Conservation (phyloP, 2,329 filamentous ascomycete species). For the Neodidymelliopsis sp. region DNA sequence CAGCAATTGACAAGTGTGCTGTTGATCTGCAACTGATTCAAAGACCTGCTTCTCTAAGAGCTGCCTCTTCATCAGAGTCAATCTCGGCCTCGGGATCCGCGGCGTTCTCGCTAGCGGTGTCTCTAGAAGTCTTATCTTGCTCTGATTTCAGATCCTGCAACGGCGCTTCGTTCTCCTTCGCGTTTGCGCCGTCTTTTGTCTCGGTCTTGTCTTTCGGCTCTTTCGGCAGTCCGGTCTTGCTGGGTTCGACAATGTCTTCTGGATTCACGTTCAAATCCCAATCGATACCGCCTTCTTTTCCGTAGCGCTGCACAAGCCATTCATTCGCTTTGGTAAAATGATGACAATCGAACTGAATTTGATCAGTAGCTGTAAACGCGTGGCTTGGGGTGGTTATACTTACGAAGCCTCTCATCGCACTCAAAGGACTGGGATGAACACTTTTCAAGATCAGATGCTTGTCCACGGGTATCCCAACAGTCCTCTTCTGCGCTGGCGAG, state of each 20-base stretch:
- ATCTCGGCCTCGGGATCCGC: conserved; percentile 14
- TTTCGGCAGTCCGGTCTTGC: conserved; percentile 35
- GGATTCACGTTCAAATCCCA: conserved; percentile 71
- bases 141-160: not conserved
- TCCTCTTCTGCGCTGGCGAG: conserved; percentile 79
- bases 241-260: conserved; percentile 36
- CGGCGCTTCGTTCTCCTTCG: conserved; percentile 12
- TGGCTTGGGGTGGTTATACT: conserved; percentile 41
- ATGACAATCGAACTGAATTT: conserved; percentile 70
- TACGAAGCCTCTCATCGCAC: conserved; percentile 79
- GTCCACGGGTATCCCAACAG: conserved; percentile 73
- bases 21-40: not conserved
- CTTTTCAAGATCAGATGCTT: conserved; percentile 84
- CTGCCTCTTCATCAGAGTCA: conserved; percentile 18
- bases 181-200: not conserved
- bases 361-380: conserved; percentile 42
- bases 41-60: conserved; percentile 11
- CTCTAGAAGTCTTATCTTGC: not conserved
- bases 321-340: conserved; percentile 85
- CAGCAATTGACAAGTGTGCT: not conserved
- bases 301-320: conserved; percentile 83
- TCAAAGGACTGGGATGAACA: conserved; percentile 93
- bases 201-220: conserved; percentile 1
- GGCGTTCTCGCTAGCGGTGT: not conserved
- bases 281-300: conserved; percentile 80